Conservation (phyloP, 1,284 basidiomycete genomes). For the Tylopilus sp. region DNA sequence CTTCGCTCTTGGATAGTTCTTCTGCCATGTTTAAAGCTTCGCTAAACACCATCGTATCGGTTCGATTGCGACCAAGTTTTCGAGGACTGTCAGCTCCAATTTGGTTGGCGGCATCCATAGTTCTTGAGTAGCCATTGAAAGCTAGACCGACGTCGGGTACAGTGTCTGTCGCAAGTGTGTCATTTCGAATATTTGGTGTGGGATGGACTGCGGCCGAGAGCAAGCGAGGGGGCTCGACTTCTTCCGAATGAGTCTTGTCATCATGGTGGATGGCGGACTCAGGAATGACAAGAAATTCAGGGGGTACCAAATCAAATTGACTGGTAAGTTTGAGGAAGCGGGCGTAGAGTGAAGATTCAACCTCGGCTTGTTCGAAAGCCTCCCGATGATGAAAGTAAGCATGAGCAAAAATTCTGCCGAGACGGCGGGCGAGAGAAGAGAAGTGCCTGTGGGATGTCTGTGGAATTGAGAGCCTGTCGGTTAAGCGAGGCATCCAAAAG, state of each 20-base stretch:
- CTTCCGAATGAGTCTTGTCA: constrained; percentile 30
- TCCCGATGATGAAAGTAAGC: constrained; percentile 94
- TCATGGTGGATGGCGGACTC: constrained; percentile 33
- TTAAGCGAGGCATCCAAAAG: background rate
- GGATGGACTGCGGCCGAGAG: constrained; percentile 45
- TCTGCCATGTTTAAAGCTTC: constrained; percentile 46
- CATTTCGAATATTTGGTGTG: constrained; percentile 16
- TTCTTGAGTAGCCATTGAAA: constrained; percentile 22
- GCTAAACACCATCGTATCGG: constrained; percentile 75
- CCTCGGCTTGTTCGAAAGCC: constrained; percentile 85
- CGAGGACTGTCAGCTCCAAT: constrained; percentile 46
- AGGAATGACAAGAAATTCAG: constrained; percentile 82
- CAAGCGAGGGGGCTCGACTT: constrained; percentile 46
- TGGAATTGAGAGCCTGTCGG: constrained; percentile 71
- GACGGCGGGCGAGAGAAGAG: constrained; percentile 79
- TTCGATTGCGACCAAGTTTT: constrained; percentile 56
- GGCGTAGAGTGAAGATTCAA: constrained; percentile 86
- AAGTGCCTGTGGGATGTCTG: constrained; percentile 82
- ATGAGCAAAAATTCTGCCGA: constrained; percentile 94
- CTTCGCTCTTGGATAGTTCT: constrained; percentile 38
- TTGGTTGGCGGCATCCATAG: constrained; percentile 19
- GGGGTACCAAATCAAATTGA: constrained; percentile 78
- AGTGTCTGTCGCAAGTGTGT: constrained; percentile 18
- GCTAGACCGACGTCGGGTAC: background rate
- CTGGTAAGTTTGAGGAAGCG: constrained; percentile 84